phyloP scores from a whole-genome alignment of 495 filamentous ascomycete genomes.

The Melanomma pulvis-pyrius region DNA sequence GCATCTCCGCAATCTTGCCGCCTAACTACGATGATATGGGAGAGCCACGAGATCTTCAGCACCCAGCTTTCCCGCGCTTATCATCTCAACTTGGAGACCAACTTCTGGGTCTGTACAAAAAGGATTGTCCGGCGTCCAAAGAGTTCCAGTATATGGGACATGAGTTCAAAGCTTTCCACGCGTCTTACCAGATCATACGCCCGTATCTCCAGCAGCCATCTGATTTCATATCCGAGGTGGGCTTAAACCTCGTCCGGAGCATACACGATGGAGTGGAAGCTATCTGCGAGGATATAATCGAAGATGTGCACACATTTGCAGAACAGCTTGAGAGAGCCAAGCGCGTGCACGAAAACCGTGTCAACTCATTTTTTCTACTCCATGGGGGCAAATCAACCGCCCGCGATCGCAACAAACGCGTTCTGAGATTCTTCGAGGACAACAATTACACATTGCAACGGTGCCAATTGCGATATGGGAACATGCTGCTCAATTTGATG shows the following conservation, averaged over 20 bases:
- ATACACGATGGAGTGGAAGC: constrained; percentile 14
- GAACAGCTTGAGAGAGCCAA: not conserved
- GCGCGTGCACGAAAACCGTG: not conserved
- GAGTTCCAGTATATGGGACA: constrained; percentile 8
- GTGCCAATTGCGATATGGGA: constrained; percentile 13
- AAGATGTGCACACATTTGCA: not conserved
- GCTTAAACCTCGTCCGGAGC: not conserved
- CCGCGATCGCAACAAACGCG: constrained; percentile 9
- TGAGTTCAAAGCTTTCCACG: constrained; percentile 21
- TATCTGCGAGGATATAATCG: constrained; percentile 1
- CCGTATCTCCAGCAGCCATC: not conserved
- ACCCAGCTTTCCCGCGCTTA: not conserved
- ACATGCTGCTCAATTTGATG: constrained; percentile 13
- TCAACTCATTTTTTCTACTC: not conserved
- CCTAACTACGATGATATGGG: constrained; percentile 1
- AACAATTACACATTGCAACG: constrained; percentile 8
- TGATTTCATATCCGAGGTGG: not conserved
- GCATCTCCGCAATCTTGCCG: constrained; percentile 4
- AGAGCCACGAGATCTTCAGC: constrained; percentile 2
- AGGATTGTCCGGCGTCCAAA: constrained; percentile 14
- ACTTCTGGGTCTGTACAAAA: not conserved
- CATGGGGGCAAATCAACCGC: not conserved
- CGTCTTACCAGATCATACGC: constrained; percentile 10
- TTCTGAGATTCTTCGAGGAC: constrained; percentile 5
- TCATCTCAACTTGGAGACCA: not conserved